These are phyloP conservation scores for Leptographium lundbergii DNA, from an alignment of 2,329 filamentous ascomycete species.

Conservation along the genomic window DNA sequence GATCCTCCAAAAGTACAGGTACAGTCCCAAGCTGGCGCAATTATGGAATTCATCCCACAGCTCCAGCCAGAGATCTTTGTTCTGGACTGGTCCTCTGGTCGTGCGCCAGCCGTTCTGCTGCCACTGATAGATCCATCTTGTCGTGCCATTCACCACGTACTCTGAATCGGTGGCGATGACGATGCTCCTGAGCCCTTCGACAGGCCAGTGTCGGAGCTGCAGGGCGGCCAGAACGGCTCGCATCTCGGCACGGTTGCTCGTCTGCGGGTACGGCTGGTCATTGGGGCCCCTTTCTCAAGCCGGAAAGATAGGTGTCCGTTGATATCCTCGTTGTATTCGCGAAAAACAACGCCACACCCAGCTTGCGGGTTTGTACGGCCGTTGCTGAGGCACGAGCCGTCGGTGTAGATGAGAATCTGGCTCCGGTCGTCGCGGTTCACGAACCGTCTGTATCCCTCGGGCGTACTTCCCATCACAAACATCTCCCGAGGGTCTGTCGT, in stretches of 20 bases:
- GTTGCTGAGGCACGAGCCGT: conserved; percentile 26
- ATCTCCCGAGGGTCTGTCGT: not conserved
- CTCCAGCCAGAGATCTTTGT: conserved; percentile 31
- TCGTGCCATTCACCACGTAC: conserved; percentile 30
- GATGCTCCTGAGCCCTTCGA: conserved; percentile 26
- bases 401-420: conserved; percentile 8
- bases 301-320: conserved; percentile 5
- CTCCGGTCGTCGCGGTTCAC: not conserved
- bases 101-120: conserved; percentile 24
- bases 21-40: conserved; percentile 9
- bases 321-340: conserved; percentile 14
- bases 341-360: conserved; percentile 15
- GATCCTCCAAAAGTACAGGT: conserved; percentile 18
- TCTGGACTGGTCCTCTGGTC: conserved; percentile 19
- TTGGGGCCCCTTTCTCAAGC: conserved; percentile 24
- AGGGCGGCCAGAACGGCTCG: conserved; percentile 32
- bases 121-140: conserved; percentile 27
- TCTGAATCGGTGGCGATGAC: conserved; percentile 34
- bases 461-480: not conserved
- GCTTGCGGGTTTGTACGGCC: conserved; percentile 11
- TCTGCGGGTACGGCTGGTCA: conserved; percentile 20
- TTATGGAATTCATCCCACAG: conserved; percentile 16
- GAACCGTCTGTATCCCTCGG: not conserved
- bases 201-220: conserved; percentile 25
- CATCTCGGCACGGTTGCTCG: conserved; percentile 33